Conservation (phyloP, 768 basidiomycete genomes). For the Candolleomyces eurysporus region DNA sequence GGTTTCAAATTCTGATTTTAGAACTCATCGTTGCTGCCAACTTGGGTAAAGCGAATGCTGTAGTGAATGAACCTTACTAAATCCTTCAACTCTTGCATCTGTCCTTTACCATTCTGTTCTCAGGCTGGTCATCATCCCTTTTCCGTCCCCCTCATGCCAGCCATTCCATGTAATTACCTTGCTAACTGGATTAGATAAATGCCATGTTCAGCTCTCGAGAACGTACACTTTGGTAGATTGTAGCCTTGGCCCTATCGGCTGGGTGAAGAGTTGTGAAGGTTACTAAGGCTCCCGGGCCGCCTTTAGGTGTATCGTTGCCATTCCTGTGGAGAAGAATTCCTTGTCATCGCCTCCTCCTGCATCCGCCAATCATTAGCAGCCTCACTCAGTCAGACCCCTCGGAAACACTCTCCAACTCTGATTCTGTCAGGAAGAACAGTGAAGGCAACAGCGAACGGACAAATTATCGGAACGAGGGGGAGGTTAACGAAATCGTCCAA, state of each 20-base stretch:
- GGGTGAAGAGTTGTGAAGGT: constrained; percentile 34
- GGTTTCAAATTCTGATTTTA: no score
- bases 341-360: background rate
- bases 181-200: no score
- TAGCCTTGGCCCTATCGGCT: constrained; percentile 20
- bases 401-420: background rate
- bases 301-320: constrained; percentile 74
- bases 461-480: background rate
- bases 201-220: constrained; percentile 37
- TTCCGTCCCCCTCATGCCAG: background rate
- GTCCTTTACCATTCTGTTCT: background rate
- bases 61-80: constrained; percentile 34
- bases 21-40: constrained; percentile 42
- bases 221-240: constrained; percentile 32
- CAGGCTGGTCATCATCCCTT: no score
- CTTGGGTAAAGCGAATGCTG: constrained; percentile 33
- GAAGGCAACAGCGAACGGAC: no score
- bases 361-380: background rate
- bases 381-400: background rate
- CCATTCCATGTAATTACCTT: no score
- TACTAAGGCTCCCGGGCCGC: constrained; percentile 54
- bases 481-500: constrained; percentile 36
- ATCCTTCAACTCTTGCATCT: no score
- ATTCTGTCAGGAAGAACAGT: background rate
- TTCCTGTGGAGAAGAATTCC: constrained; percentile 35